Base-by-base conservation (phyloP, 495 filamentous ascomycete species). In the Delitschia confertaspora region DNA sequence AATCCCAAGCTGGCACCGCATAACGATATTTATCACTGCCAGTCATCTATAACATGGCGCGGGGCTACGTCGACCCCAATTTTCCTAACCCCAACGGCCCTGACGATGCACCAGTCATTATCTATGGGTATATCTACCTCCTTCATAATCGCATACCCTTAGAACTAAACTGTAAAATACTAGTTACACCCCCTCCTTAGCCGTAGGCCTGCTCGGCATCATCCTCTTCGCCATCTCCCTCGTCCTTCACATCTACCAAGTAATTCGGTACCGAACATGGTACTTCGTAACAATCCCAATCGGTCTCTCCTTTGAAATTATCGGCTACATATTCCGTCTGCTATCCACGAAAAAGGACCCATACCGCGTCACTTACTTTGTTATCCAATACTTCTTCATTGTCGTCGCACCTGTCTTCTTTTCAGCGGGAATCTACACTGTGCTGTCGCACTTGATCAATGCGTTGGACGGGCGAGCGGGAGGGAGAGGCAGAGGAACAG, bases 281-380 rank as follows among this genome's bases (percentile, higher is more conserved):
- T 82, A 76, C 57, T 75, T 82, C 33, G 70, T 72, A 6, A 70
- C 79, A 0, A 68, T 82, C 19, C 21, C 76, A 5, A 55, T 80
- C 21, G 79, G 76, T 7, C 69, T 73, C 18, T 33, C 70, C 10
- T 76, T 76, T 24, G 75, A 82, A 56, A 49, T 70, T 0, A 53
- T 75, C 6, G 78, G 78, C n/a, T 80, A 80, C 49, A 55, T 73
- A 25, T 74, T 68, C 27, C 71, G 78, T 19, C 49, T 64, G 6
- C 44, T 73, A 6, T 56, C 61, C 22, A 58, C 69, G 22, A 52
- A 64, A 31, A 48, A 60, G 18, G 59, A 70, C 49, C 69, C 71
- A 0, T 74, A 75, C 58, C 56, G 61, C 46, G 57, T 75, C 16
- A 63, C 65, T 37, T 73, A 66, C 58, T 75, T 75, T 42, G 65